A percentile compares a stretch with the other conserved stretches of the same genome.
Conservation (phyloP, 2,329 filamentous ascomycete genomes). For the Myriosclerotinia scirpicola region DNA sequence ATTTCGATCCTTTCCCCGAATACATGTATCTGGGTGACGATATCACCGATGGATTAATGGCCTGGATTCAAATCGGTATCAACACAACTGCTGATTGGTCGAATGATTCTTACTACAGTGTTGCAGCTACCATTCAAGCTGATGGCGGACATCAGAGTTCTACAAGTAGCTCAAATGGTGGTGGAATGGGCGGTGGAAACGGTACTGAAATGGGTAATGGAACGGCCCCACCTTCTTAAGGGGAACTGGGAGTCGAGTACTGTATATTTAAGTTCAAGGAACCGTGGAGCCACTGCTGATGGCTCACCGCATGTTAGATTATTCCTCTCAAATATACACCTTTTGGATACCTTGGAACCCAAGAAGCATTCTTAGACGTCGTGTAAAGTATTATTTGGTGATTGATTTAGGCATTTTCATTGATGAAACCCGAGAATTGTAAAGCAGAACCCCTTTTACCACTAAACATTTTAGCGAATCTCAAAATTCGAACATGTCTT, state of each 20-base stretch:
- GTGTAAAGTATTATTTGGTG: too few relatives aligned
- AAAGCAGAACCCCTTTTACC: too few relatives aligned
- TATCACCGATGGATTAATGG: slow-evolving; percentile 49
- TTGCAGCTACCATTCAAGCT: neutral
- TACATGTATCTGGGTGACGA: slow-evolving; percentile 53
- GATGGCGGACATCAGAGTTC: neutral
- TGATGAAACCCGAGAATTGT: too few relatives aligned
- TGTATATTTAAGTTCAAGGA: neutral
- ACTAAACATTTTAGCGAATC: too few relatives aligned
- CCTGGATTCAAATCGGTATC: slow-evolving; percentile 51
- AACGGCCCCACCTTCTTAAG: neutral
- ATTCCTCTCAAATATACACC: neutral
- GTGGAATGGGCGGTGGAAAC: neutral
- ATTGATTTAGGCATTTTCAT: too few relatives aligned
- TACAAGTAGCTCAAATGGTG: neutral
- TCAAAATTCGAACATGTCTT: too few relatives aligned
- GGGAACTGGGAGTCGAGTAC: neutral
- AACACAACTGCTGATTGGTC: slow-evolving; percentile 40
- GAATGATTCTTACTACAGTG: neutral
- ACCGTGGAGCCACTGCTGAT: neutral
- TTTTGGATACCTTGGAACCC: neutral
- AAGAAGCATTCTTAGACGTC: too few relatives aligned
- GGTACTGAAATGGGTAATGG: neutral
- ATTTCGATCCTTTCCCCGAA: slow-evolving; percentile 53
- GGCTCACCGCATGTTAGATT: neutral